Evolutionary conservation across 2,329 filamentous ascomycete genomes (phyloP).

Genomic region (Xylaria sp.): DNA sequence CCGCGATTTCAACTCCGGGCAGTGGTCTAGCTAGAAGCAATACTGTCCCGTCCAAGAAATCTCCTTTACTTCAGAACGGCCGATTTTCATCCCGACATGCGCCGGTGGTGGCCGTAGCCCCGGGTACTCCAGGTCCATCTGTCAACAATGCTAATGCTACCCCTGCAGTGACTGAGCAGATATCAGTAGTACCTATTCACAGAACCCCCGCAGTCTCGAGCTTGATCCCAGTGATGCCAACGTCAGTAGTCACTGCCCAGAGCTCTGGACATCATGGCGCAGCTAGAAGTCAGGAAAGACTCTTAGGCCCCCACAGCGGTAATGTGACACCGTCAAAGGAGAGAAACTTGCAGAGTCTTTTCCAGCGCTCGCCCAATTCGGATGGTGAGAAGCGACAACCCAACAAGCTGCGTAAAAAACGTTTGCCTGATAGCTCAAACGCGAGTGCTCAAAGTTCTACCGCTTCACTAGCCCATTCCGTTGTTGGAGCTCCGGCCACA

Average conservation of each 20-base stretch:
- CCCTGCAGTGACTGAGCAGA: constrained; percentile 31
- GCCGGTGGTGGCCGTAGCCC: constrained; percentile 33
- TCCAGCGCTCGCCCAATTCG: constrained; percentile 61
- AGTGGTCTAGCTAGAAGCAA: constrained; percentile 66
- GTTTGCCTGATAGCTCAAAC: constrained; percentile 67
- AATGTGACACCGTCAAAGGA: constrained; percentile 58
- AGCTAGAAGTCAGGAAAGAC: constrained; percentile 46
- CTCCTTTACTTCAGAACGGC: constrained; percentile 62
- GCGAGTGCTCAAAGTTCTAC: constrained; percentile 88
- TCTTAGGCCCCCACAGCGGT: constrained; percentile 38
- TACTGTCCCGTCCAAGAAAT: constrained; percentile 87
- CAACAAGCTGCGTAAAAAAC: constrained; percentile 89
- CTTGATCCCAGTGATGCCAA: constrained; percentile 26
- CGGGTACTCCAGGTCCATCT: constrained; percentile 48
- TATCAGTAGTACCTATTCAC: constrained; percentile 20
- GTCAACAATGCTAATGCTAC: constrained; percentile 37
- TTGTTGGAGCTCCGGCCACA: constrained; percentile 41
- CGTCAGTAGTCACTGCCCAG: constrained; percentile 23
- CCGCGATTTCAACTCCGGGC: constrained; percentile 50
- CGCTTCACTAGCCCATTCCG: constrained; percentile 58
- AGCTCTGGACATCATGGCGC: constrained; percentile 31
- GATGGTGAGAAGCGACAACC: constrained; percentile 65
- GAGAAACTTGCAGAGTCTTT: constrained; percentile 62
- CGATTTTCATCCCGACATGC: constrained; percentile 52
- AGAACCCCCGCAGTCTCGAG: constrained; percentile 28